Base-by-base conservation (phyloP, 139 green algal species). In the Micromonas pusilla region DNA sequence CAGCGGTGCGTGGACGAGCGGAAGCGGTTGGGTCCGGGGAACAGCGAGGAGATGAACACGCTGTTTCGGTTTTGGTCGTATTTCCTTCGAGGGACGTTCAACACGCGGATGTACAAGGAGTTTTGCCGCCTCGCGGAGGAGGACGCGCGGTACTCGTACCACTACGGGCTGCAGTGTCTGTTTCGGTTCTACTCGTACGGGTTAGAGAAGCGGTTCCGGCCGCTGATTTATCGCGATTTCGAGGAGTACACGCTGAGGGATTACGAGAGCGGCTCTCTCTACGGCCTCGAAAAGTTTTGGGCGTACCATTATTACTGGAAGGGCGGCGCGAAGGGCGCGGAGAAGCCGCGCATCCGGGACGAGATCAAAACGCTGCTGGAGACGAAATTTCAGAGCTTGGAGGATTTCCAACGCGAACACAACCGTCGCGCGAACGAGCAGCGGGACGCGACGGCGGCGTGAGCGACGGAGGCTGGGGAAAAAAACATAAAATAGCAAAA, bases 11-110 rank as follows among this genome's bases (percentile, higher is more conserved):
- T 97, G 5, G 86, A 90, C 66, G 94, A 98, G 82, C 89, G 94
- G 25, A 82, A 84, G 78, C 83, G 20, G 80, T 81, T 84, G 21
- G 91, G 91, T 37, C 81, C 85, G 45, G 91, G 92, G 1, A 73
- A 87, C 57, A 90, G 80, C 52, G 94, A 99, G 80, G 92, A 99
- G 85, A 98, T 99, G 94, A 97, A 98, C 89, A 96, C 91, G 37
- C 85, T 99, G 62, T 98, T 97, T 88, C 87, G 94, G 52, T 98
- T 98, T 83, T 98, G 94, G 94, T 94, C 85, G 84, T 98, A 97
- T 87, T 98, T 98, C 83, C 86, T 99, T 82, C 86, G 95, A 34
- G 91, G 94, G 73, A 87, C 90, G 79, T 98, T 95, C 89, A 96
- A 97, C 81, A 76, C 89, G 60, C 80, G 70, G 57, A 97, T 98